These are phyloP conservation scores for Avena atlantica DNA, from an alignment of 176 grass and related monocot species.

Conservation along the genomic window DNA sequence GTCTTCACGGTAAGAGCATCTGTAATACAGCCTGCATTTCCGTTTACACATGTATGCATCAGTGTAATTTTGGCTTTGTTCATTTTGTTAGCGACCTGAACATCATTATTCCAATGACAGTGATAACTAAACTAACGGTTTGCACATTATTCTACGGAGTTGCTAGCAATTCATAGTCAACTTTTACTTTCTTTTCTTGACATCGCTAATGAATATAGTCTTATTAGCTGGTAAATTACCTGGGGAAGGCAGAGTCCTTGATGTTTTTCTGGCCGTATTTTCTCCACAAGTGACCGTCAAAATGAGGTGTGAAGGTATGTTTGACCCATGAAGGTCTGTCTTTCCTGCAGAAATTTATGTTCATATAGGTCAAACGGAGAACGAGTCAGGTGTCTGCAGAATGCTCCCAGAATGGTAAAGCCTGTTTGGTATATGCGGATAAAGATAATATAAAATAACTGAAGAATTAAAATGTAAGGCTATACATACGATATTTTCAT, in stretches of 20 bases:
- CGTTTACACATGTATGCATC: neutral
- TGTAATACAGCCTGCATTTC: constrained; percentile 57
- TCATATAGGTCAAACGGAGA: constrained; percentile 6
- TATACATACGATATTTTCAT: no score
- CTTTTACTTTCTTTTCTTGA: neutral
- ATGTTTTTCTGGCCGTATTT: constrained; percentile 83
- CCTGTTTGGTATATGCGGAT: neutral
- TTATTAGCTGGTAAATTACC: constrained; percentile 40
- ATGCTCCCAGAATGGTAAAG: neutral
- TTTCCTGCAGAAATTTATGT: constrained; percentile 38
- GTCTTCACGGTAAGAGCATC: constrained; percentile 71
- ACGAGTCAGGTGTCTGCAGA: neutral
- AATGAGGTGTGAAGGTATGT: constrained; percentile 57
- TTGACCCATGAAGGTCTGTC: constrained; percentile 56
- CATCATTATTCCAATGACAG: neutral
- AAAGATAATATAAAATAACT: neutral
- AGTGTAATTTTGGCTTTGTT: neutral
- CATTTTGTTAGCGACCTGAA: neutral
- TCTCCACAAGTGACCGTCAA: constrained; percentile 69
- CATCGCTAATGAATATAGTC: neutral
- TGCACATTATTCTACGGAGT: no score
- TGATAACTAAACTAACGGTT: no score
- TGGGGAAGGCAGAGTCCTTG: constrained; percentile 57
- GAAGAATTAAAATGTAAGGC: no score
- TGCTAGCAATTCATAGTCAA: neutral